These are phyloP conservation scores for Pyrenophora tritici-repentis DNA, from an alignment of 2,329 filamentous ascomycete genomes.

Conservation along the genomic window DNA sequence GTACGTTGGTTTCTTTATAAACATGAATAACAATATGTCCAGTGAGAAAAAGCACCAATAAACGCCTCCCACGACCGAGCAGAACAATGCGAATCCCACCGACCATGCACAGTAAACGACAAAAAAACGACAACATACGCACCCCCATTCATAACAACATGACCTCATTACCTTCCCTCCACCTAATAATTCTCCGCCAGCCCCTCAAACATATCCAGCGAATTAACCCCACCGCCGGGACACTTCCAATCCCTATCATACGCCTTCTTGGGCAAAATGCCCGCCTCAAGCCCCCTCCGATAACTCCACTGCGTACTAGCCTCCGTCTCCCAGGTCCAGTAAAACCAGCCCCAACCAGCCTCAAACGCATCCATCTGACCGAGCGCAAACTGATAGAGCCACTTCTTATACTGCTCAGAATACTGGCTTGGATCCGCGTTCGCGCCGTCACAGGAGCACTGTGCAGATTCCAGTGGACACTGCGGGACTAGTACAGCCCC, in stretches of 20 bases:
- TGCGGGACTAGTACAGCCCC: conserved; percentile 69
- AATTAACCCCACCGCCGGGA: conserved; percentile 27
- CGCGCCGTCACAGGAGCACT: conserved; percentile 75
- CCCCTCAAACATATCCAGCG: conserved; percentile 50
- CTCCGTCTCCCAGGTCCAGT: conserved; percentile 98
- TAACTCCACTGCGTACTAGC: conserved; percentile 89
- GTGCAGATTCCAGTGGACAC: conserved; percentile 67
- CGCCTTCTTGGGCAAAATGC: conserved; percentile 70
- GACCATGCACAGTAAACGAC: too few species aligned
- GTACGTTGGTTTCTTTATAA: too few species aligned
- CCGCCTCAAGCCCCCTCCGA: conserved; percentile 74
- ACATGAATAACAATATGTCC: too few species aligned
- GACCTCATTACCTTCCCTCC: neutral
- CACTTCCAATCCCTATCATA: conserved; percentile 53
- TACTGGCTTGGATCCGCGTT: conserved; percentile 75
- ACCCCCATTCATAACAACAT: neutral
- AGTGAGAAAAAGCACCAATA: too few species aligned
- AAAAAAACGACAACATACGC: too few species aligned
- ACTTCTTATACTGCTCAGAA: conserved; percentile 77
- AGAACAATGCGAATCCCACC: too few species aligned
- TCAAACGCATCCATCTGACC: conserved; percentile 97
- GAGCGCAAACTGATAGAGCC: conserved; percentile 86
- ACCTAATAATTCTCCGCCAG: conserved; percentile 52
- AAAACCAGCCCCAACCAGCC: conserved; percentile 95
- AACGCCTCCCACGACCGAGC: too few species aligned